These are phyloP conservation scores for Zasmidium cellare DNA, from an alignment of 2,329 filamentous ascomycete genomes.

Conservation along the genomic window DNA sequence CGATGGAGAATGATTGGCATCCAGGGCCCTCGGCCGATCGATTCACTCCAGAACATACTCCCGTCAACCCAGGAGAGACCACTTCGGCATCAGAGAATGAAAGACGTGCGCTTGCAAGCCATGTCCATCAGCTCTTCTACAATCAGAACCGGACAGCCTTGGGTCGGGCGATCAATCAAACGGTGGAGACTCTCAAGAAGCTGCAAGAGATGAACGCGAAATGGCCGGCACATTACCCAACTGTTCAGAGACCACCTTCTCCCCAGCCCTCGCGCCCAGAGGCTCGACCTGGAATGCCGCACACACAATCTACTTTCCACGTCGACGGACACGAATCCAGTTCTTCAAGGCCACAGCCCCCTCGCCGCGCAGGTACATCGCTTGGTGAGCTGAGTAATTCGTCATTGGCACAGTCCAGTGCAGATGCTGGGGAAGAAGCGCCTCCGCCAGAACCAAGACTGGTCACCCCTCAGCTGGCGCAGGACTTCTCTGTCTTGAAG, in stretches of 20 bases:
- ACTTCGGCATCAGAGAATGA: slow-evolving; percentile 60
- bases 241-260: slow-evolving; percentile 64
- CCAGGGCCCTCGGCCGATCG: slow-evolving; percentile 58
- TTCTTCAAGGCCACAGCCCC: slow-evolving; percentile 50
- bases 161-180: slow-evolving; percentile 82
- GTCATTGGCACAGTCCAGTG: slow-evolving; percentile 67
- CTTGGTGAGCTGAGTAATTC: slow-evolving; percentile 59
- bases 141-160: slow-evolving; percentile 87
- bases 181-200: slow-evolving; percentile 77
- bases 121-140: slow-evolving; percentile 91
- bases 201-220: slow-evolving; percentile 85
- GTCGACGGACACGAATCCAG: slow-evolving; percentile 43
- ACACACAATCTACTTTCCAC: slow-evolving; percentile 62
- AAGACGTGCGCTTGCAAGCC: slow-evolving; percentile 69
- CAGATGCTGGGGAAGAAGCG: slow-evolving; percentile 58
- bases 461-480: slow-evolving; percentile 86
- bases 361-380: slow-evolving; percentile 72
- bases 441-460: slow-evolving; percentile 74
- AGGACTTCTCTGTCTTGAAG: slow-evolving; percentile 94
- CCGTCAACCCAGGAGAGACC: slow-evolving; percentile 50
- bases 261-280: slow-evolving; percentile 47
- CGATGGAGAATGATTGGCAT: slow-evolving; percentile 54
- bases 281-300: slow-evolving; percentile 62
- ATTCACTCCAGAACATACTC: slow-evolving; percentile 58
- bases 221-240: slow-evolving; percentile 95